A percentile compares a stretch with the other conserved stretches of the same genome.
Conservation (phyloP, 1,139 yeast genomes). For the Scheffersomyces lignicola region DNA sequence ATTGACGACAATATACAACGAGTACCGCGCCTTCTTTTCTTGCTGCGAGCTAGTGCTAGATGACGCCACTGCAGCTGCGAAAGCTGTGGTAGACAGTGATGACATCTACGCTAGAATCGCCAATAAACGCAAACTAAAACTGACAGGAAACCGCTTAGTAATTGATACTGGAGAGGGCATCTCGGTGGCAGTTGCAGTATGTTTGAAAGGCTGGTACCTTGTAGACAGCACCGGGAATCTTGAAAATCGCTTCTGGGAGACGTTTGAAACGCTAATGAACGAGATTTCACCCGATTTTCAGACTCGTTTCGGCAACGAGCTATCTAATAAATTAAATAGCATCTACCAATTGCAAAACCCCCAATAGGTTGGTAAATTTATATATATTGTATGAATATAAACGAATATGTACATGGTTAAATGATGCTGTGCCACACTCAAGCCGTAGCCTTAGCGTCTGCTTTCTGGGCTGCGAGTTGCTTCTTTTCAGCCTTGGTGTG, state of each 20-base stretch:
- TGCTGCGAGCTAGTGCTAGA: slow-evolving; percentile 19
- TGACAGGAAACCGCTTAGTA: slow-evolving; percentile 13
- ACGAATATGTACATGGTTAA: background rate
- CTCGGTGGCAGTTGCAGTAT: slow-evolving; percentile 27
- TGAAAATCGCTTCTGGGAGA: slow-evolving; percentile 29
- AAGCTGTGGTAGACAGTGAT: slow-evolving; percentile 4
- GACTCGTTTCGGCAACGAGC: slow-evolving; percentile 26
- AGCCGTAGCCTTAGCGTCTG: background rate
- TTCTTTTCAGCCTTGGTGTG: slow-evolving; percentile 5
- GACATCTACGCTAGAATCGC: slow-evolving; percentile 7
- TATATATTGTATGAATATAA: background rate
- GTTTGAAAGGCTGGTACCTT: slow-evolving; percentile 35
- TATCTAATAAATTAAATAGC: slow-evolving; percentile 25
- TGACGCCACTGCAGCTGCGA: no score
- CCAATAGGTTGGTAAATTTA: slow-evolving; percentile 3
- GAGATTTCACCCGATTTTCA: slow-evolving; percentile 32
- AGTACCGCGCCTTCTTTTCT: slow-evolving; percentile 30
- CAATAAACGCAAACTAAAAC: slow-evolving; percentile 11
- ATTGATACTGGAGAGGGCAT: slow-evolving; percentile 22
- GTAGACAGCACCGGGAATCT: slow-evolving; percentile 9
- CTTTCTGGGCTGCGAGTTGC: no score
- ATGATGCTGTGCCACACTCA: slow-evolving; percentile 1
- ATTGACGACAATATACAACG: slow-evolving; percentile 22
- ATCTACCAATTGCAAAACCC: slow-evolving; percentile 11
- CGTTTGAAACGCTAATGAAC: slow-evolving; percentile 49